These are phyloP conservation scores for Alternaria viburni DNA, from an alignment of 2,329 filamentous ascomycete genomes.

Conservation along the genomic window DNA sequence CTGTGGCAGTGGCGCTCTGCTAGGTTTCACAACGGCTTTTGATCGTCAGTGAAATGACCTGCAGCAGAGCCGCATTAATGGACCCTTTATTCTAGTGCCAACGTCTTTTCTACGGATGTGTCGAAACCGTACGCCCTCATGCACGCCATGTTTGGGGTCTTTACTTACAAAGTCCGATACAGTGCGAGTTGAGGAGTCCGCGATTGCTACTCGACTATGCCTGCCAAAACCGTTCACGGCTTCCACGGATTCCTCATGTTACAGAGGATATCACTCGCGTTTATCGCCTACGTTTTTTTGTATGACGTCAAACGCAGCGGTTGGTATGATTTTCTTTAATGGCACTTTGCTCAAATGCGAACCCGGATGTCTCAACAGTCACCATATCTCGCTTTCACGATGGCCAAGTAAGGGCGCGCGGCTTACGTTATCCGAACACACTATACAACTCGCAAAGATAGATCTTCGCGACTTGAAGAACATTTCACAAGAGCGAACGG, in stretches of 20 bases:
- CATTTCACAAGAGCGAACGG: neutral
- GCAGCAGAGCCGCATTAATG: slow-evolving; percentile 19
- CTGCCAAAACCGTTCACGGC: neutral
- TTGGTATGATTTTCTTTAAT: too few relatives aligned
- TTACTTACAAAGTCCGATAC: neutral
- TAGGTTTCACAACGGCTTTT: neutral
- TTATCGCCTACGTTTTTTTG: neutral
- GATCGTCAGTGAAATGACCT: neutral
- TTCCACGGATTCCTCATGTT: neutral
- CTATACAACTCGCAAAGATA: neutral
- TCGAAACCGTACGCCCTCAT: neutral
- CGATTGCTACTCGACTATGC: neutral
- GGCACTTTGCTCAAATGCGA: neutral
- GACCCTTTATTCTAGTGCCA: neutral
- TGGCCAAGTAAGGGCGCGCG: neutral
- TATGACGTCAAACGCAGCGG: neutral
- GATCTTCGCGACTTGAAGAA: neutral
- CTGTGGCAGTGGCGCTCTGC: neutral
- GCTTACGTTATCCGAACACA: neutral
- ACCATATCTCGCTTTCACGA: neutral
- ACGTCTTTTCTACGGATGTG: neutral
- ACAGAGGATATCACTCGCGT: neutral
- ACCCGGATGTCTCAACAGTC: neutral
- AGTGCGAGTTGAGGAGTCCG: neutral
- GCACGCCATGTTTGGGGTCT: neutral